These are phyloP conservation scores for Solanum dulcamara DNA, from an alignment of 257 asterid species.

Conservation along the genomic window DNA sequence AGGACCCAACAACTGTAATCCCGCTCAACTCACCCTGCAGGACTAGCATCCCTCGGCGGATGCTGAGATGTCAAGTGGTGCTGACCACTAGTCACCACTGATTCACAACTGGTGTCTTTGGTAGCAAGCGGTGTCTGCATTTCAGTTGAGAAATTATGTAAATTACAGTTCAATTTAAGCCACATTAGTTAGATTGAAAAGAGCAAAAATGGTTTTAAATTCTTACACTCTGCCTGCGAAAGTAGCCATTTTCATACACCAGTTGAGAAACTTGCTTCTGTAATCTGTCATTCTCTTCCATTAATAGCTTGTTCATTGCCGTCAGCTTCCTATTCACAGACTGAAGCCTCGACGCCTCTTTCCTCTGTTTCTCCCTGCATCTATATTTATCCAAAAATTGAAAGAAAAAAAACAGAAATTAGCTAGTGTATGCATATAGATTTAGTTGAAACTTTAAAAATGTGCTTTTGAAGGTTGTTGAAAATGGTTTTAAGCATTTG, in stretches of 20 bases:
- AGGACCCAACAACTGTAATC: constrained; percentile 28
- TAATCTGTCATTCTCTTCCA: constrained; percentile 89
- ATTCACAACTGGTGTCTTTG: constrained; percentile 84
- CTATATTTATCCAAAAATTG: constrained; percentile 18
- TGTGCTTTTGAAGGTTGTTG: background rate
- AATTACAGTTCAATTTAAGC: background rate
- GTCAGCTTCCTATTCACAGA: constrained; percentile 74
- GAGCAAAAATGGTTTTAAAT: background rate
- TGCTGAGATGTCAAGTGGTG: constrained; percentile 72
- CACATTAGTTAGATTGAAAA: background rate
- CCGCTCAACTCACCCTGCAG: constrained; percentile 94
- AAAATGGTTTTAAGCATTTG: background rate
- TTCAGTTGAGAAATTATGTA: background rate
- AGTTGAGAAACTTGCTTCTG: constrained; percentile 86
- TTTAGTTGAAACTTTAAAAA: background rate
- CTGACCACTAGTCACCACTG: constrained; percentile 89
- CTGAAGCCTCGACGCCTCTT: constrained; percentile 80
- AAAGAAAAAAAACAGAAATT: background rate
- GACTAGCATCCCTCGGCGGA: constrained; percentile 96
- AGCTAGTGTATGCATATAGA: background rate
- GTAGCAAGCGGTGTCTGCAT: constrained; percentile 55
- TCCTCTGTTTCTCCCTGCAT: constrained; percentile 89
- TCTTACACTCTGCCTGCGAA: constrained; percentile 63
- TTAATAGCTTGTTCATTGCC: constrained; percentile 85
- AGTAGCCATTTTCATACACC: constrained; percentile 72